Evolutionary conservation across 1,139 yeast species (phyloP), one percentile per base, ranked within the genome.

Genomic region (Hanseniaspora uvarum): DNA sequence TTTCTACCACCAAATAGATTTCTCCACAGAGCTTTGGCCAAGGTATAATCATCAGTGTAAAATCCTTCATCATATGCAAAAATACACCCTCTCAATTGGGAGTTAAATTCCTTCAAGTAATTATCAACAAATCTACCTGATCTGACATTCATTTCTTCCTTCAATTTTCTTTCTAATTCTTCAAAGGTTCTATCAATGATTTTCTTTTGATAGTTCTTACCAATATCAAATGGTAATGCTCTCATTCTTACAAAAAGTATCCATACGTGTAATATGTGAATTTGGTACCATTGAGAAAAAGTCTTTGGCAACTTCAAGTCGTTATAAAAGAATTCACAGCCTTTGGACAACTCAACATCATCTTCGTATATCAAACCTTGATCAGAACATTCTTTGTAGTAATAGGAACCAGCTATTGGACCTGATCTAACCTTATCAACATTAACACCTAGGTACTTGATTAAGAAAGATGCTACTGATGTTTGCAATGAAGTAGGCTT

Each of bases 401-500:
- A 92, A 53, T 78, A 75, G 4, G 92, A 83, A 3, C 96, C 97
- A 2, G 95, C 96, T 59, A 92, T 83, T 0, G 96, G 89, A 19
- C 96, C 97, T 0, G 96, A 83, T 66, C 97, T 78, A 48, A 92
- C 78, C 61, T 80, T 79, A 70, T 89, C 97, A 94, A 89, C 87
- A 69, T 92, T 96, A 57, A 92, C 72, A 59, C 78, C 75, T 65
- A 89, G 82, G 1, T 79, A 58, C 37, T 77, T 74, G 58, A 89
- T 78, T 36, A 86, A 75, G 54, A 76, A 68, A 66, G 86, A 92
- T 58, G 96, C 95, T 39, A 87, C 66, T 5, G 75, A 71, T 63
- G 80, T 83, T 60, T 83, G 79, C 81, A 88, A 83, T 45, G 73
- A 70, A 0, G 94, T 80, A 67, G 87, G 73, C 57, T 74, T 70